These are phyloP conservation scores for Prunus davidiana DNA, from an alignment of 306 rosid genomes.

Conservation along the genomic window DNA sequence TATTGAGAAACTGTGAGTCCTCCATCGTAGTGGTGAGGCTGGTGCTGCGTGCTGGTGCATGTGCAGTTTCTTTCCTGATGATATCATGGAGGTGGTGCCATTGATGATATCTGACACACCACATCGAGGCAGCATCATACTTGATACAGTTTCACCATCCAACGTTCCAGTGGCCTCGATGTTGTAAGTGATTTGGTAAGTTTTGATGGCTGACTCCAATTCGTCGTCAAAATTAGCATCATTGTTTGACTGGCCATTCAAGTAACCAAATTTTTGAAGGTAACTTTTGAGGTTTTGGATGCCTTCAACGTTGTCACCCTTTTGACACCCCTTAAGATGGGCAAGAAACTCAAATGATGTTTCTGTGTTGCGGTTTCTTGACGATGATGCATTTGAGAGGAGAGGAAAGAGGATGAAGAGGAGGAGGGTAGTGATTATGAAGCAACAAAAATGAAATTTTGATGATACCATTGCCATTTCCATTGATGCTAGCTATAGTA, in stretches of 20 bases:
- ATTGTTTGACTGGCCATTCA: not conserved
- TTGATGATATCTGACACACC: slow-evolving; percentile 33
- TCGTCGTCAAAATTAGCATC: slow-evolving; percentile 22
- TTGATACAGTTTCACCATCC: slow-evolving; percentile 26
- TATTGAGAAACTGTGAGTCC: slow-evolving; percentile 3
- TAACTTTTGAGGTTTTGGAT: slow-evolving; percentile 33
- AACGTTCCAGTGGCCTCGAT: slow-evolving; percentile 20
- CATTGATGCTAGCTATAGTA: too few species aligned
- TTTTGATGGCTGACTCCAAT: slow-evolving; percentile 37
- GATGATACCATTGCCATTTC: too few species aligned
- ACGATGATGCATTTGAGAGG: not conserved
- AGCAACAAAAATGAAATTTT: too few species aligned
- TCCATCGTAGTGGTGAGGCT: not conserved
- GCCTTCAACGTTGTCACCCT: slow-evolving; percentile 32
- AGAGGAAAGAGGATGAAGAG: not conserved
- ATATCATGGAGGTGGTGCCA: slow-evolving; percentile 23
- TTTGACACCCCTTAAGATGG: slow-evolving; percentile 26
- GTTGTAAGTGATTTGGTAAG: slow-evolving; percentile 32
- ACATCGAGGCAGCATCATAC: slow-evolving; percentile 40
- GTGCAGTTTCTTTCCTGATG: not conserved
- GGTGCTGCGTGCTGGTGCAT: too few species aligned
- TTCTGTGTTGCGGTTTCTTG: not conserved
- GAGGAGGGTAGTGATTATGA: not conserved
- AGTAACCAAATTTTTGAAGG: slow-evolving; percentile 41
- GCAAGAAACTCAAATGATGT: slow-evolving; percentile 22